Percentiles rank a stretch among this genome's conserved stretches.
Evolutionary conservation across 1,139 yeast genomes (phyloP).

Genomic region (Magnusiomyces tetraspermus): DNA sequence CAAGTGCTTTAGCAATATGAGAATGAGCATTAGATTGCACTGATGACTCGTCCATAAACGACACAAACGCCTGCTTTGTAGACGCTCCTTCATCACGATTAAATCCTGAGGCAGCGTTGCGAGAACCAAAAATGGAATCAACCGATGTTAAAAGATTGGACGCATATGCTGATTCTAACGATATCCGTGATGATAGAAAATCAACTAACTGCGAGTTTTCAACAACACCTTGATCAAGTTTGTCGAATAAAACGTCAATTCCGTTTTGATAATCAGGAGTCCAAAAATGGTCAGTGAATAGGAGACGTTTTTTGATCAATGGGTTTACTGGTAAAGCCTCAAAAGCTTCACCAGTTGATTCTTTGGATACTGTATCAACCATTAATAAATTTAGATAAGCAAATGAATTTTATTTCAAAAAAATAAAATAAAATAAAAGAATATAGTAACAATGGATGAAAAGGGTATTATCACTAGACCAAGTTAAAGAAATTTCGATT

Average conservation of each 20-base stretch:
- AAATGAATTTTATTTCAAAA: too few relatives aligned
- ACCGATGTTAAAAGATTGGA: constrained; percentile 33
- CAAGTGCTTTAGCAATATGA: constrained; percentile 52
- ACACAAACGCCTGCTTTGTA: constrained; percentile 45
- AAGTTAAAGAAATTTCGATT: too few relatives aligned
- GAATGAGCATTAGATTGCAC: constrained; percentile 58
- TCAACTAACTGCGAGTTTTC: constrained; percentile 63
- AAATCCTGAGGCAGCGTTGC: constrained; percentile 26
- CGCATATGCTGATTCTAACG: constrained; percentile 56
- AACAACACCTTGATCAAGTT: constrained; percentile 53
- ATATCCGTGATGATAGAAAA: constrained; percentile 54
- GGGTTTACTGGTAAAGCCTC: too few relatives aligned
- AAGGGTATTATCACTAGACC: too few relatives aligned
- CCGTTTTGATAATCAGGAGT: constrained; percentile 59
- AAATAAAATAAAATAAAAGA: too few relatives aligned
- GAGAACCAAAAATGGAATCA: not conserved
- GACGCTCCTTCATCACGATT: constrained; percentile 37
- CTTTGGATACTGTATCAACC: too few relatives aligned
- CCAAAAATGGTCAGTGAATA: constrained; percentile 46
- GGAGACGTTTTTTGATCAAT: constrained; percentile 3
- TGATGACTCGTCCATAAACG: constrained; percentile 42
- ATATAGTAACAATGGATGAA: too few relatives aligned
- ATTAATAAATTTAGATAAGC: too few relatives aligned
- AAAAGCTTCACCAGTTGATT: too few relatives aligned
- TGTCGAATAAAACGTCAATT: constrained; percentile 49